A percentile compares a stretch with the other conserved stretches of the same genome.
Conservation (phyloP, 2,329 filamentous ascomycete species). For the Plectosphaerella cucumerina region DNA sequence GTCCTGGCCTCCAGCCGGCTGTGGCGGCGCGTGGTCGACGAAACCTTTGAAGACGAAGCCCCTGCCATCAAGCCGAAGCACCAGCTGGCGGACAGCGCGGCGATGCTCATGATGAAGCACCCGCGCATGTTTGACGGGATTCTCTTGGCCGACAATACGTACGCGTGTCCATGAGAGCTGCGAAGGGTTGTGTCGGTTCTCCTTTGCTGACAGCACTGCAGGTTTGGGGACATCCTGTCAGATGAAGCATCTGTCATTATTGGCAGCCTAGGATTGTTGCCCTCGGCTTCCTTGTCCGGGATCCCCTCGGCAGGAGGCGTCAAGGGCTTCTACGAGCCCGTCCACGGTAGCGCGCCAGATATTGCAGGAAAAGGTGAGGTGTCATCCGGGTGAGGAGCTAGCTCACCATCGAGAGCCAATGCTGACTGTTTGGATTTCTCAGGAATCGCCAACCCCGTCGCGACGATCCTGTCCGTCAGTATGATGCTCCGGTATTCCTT, state of each 20-base stretch:
- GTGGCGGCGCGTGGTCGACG: constrained; percentile 38
- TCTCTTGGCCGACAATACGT: neutral
- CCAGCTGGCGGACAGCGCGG: constrained; percentile 42
- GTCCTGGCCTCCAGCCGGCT: constrained; percentile 45
- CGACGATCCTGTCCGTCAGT: neutral
- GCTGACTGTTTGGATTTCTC: neutral
- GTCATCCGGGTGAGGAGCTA: neutral
- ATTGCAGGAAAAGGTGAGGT: neutral
- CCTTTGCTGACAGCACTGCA: neutral
- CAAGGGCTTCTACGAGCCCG: constrained; percentile 2
- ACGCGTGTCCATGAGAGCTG: neutral
- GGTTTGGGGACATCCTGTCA: neutral
- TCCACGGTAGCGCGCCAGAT: constrained; percentile 1
- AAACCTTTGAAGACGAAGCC: constrained; percentile 35
- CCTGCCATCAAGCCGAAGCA: constrained; percentile 35
- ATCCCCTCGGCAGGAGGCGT: constrained; percentile 11
- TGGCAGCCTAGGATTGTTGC: neutral
- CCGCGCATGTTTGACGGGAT: neutral
- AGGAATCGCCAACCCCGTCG: neutral
- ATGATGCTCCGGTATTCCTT: constrained; percentile 1
- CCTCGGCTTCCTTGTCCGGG: neutral
- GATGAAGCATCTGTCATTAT: neutral
- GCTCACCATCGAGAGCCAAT: too few species aligned
- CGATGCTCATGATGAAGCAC: constrained; percentile 34
- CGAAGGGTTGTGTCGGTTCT: neutral